Evolutionary conservation across 306 rosid genomes (phyloP).

Genomic region (Prunus armeniaca): DNA sequence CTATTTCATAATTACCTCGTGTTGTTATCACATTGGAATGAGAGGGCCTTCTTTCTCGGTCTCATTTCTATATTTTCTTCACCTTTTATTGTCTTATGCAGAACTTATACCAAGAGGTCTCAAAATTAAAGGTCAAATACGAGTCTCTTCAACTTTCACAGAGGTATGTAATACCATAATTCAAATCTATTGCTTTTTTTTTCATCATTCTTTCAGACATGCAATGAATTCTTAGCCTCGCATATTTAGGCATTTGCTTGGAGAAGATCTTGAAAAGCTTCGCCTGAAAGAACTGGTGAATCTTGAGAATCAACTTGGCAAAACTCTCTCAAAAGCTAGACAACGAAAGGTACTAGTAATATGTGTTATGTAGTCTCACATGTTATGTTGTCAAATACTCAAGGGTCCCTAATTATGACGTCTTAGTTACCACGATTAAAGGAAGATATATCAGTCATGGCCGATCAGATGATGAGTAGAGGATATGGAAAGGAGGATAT

Average conservation of each 20-base stretch:
- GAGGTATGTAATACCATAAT: conserved; percentile 33
- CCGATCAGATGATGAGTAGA: too few relatives aligned
- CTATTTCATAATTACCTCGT: background rate
- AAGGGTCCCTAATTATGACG: too few relatives aligned
- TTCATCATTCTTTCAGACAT: background rate
- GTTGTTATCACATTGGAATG: background rate
- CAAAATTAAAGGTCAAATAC: conserved; percentile 44
- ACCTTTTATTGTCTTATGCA: conserved; percentile 26
- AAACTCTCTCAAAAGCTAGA: conserved; percentile 51
- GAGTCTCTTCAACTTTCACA: conserved; percentile 69
- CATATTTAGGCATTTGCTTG: conserved; percentile 57
- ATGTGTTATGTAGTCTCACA: background rate
- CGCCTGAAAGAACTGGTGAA: conserved; percentile 49
- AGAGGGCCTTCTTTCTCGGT: background rate
- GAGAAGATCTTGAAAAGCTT: conserved; percentile 76
- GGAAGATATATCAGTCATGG: too few relatives aligned
- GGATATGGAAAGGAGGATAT: too few relatives aligned
- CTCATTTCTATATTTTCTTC: background rate
- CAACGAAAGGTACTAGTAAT: conserved; percentile 48
- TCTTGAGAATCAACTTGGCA: conserved; percentile 67
- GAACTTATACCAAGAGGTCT: conserved; percentile 45
- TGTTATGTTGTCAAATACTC: too few relatives aligned
- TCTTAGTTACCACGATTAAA: too few relatives aligned
- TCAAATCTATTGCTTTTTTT: background rate
- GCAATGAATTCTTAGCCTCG: background rate